Evolutionary conservation across 2,329 filamentous ascomycete species (phyloP).

Genomic region (Amylocarpus encephaloides): DNA sequence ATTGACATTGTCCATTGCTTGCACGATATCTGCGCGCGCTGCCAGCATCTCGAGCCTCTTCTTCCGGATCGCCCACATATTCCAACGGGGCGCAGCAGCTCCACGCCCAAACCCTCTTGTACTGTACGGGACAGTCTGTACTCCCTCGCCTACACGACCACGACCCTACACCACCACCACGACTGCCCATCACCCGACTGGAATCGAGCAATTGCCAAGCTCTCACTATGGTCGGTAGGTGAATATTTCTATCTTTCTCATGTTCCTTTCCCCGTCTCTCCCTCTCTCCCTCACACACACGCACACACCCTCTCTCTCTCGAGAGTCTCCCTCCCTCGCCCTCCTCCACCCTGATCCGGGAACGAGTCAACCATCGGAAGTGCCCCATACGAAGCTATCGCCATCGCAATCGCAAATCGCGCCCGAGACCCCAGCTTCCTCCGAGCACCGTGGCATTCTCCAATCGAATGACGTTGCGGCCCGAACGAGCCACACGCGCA

Average conservation of each 20-base stretch:
- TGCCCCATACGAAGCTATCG: too few species aligned
- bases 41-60: too few species aligned
- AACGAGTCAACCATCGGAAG: too few species aligned
- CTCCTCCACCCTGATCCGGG: not conserved
- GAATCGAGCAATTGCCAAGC: not conserved
- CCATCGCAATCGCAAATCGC: too few species aligned
- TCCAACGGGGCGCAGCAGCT: not conserved
- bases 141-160: too few species aligned
- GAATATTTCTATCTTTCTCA: not conserved
- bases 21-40: too few species aligned
- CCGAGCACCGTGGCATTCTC: not conserved
- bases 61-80: too few species aligned
- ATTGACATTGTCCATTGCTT: too few species aligned
- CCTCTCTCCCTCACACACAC: too few species aligned
- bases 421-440: too few species aligned
- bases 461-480: slow-evolving; percentile 6
- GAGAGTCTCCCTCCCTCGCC: not conserved
- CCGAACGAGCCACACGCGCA: not conserved
- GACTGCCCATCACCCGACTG: not conserved
- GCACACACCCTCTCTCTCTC: not conserved
- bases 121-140: too few species aligned
- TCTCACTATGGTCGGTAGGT: not conserved
- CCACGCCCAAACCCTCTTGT: not conserved
- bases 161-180: too few species aligned
- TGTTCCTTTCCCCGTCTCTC: not conserved